phyloP scores from a whole-genome alignment of 176 grass and related monocot genomes.

The Phoenix roebelenii region DNA sequence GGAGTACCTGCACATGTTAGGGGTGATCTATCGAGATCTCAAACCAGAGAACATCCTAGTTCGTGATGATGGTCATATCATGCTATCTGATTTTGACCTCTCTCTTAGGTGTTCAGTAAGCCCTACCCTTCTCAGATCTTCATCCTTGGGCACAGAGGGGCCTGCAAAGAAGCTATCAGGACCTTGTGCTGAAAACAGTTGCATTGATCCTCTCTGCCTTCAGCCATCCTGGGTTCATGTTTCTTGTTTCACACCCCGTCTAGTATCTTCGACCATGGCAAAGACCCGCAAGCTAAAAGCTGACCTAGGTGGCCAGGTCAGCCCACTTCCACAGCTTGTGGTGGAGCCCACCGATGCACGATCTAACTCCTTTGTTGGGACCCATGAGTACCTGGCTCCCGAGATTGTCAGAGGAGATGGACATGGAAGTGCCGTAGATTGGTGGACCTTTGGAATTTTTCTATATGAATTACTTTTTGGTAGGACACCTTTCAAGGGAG shows the following conservation, averaged over 20 bases:
- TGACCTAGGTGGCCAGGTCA: slow-evolving; percentile 38
- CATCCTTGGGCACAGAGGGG: slow-evolving; percentile 58
- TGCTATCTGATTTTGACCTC: slow-evolving; percentile 97
- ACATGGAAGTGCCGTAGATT: slow-evolving; percentile 90
- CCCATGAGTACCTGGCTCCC: slow-evolving; percentile 89
- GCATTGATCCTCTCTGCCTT: slow-evolving; percentile 87
- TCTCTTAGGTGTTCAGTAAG: slow-evolving; percentile 90
- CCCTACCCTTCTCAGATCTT: slow-evolving; percentile 74
- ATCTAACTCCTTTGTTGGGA: slow-evolving; percentile 91
- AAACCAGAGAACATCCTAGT: slow-evolving; percentile 99
- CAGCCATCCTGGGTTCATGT: slow-evolving; percentile 70
- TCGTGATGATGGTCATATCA: slow-evolving; percentile 96
- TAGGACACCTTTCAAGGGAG: slow-evolving; percentile 68
- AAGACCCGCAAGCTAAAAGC: slow-evolving; percentile 33
- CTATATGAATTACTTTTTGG: slow-evolving; percentile 82
- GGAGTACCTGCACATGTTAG: slow-evolving; percentile 98
- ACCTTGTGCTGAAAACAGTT: slow-evolving; percentile 77
- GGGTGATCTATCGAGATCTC: slow-evolving; percentile 94
- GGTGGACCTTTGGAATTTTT: slow-evolving; percentile 97
- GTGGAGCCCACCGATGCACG: slow-evolving; percentile 80
- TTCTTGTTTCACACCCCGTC: slow-evolving; percentile 86
- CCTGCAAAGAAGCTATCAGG: slow-evolving; percentile 55
- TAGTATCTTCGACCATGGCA: slow-evolving; percentile 44
- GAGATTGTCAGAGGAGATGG: slow-evolving; percentile 97
- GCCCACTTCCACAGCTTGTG: slow-evolving; percentile 72